phyloP scores from a whole-genome alignment of 1,139 yeast species.

The Suhomyces panamericanus region DNA sequence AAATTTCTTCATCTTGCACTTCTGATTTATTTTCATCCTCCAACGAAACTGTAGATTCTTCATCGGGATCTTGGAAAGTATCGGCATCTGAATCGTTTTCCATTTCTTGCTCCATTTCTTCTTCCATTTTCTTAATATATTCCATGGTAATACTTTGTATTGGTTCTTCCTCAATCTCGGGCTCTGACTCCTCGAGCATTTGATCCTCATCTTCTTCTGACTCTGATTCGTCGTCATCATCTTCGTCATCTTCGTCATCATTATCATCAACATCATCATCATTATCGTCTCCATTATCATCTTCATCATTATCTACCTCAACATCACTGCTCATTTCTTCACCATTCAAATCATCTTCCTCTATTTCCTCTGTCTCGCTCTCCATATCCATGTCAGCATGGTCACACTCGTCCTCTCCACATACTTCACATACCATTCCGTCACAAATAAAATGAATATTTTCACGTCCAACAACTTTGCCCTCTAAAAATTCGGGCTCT shows the following conservation, averaged over 20 bases:
- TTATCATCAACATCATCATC: constrained; percentile 8
- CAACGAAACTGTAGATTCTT: constrained; percentile 26
- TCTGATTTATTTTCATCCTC: constrained; percentile 19
- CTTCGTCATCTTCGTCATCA: constrained; percentile 10
- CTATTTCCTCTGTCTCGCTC: constrained; percentile 25
- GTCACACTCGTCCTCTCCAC: constrained; percentile 69
- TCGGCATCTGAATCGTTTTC: constrained; percentile 26
- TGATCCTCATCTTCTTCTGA: constrained; percentile 7
- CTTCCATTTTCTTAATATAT: constrained; percentile 34
- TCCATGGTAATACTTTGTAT: constrained; percentile 39
- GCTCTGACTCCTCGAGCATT: constrained; percentile 5
- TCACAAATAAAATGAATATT: constrained; percentile 74
- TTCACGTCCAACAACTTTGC: constrained; percentile 38
- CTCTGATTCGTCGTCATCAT: constrained; percentile 5
- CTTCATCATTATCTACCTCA: constrained; percentile 15
- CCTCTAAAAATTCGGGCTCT: constrained; percentile 30
- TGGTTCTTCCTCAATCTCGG: constrained; percentile 12
- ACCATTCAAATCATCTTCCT: constrained; percentile 8
- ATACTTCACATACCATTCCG: constrained; percentile 66
- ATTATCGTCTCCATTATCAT: constrained; percentile 8
- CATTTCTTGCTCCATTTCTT: constrained; percentile 32
- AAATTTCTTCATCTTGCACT: not conserved
- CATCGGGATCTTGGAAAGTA: constrained; percentile 29
- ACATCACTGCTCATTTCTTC: constrained; percentile 20
- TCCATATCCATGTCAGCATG: constrained; percentile 36